phyloP scores from a whole-genome alignment of 805 yeast species.

The Danielozyma ontarioensis region DNA sequence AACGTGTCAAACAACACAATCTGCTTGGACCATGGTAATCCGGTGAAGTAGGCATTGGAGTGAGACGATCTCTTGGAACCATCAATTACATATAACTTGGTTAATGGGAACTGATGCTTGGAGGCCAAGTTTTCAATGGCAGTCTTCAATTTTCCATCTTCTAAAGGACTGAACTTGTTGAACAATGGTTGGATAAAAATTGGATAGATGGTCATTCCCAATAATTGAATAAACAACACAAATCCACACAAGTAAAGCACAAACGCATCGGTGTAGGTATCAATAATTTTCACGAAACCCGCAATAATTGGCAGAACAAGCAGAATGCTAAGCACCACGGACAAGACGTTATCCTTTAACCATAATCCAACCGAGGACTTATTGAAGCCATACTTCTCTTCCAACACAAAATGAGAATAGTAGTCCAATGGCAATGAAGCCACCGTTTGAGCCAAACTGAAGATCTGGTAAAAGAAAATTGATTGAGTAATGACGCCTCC shows the following conservation, averaged over 20 bases:
- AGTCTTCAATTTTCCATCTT: slow-evolving; percentile 80
- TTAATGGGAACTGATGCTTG: slow-evolving; percentile 77
- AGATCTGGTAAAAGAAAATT: slow-evolving; percentile 23
- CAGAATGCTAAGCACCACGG: slow-evolving; percentile 44
- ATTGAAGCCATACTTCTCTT: slow-evolving; percentile 91
- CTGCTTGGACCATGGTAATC: slow-evolving; percentile 95
- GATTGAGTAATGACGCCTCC: not conserved
- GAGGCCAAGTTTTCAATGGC: slow-evolving; percentile 78
- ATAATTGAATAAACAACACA: slow-evolving; percentile 63
- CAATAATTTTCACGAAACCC: slow-evolving; percentile 75
- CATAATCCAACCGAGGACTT: slow-evolving; percentile 72
- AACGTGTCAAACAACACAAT: slow-evolving; percentile 92
- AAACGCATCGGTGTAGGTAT: slow-evolving; percentile 73
- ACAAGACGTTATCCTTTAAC: slow-evolving; percentile 67
- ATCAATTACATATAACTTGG: slow-evolving; percentile 82
- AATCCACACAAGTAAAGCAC: slow-evolving; percentile 75
- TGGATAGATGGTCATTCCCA: slow-evolving; percentile 74
- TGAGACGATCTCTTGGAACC: slow-evolving; percentile 97
- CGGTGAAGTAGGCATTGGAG: slow-evolving; percentile 94
- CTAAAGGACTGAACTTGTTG: slow-evolving; percentile 85
- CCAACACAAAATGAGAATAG: slow-evolving; percentile 81
- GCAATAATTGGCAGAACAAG: slow-evolving; percentile 73
- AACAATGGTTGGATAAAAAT: slow-evolving; percentile 87
- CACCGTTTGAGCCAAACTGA: slow-evolving; percentile 37
- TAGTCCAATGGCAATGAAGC: slow-evolving; percentile 63